Evolutionary conservation across 169 alveolate genomes (phyloP).

Genomic region (Cryptosporidium muris): DNA sequence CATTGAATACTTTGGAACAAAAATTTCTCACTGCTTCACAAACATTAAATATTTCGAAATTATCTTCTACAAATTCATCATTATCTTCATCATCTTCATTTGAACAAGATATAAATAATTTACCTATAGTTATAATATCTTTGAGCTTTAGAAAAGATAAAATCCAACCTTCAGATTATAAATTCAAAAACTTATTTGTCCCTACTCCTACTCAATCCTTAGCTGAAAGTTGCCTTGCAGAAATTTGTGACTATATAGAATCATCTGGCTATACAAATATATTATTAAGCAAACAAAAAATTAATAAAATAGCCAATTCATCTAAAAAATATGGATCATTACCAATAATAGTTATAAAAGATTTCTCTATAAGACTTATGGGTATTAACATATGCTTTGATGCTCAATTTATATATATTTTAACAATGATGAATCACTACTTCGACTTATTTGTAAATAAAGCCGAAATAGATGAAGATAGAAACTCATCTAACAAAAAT

Average conservation of each 20-base stretch:
- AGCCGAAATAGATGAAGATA: constrained; percentile 10
- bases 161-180: neutral
- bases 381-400: constrained; percentile 67
- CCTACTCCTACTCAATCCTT: neutral
- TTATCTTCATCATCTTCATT: neutral
- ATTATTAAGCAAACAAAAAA: neutral
- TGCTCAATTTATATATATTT: constrained; percentile 46
- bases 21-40: constrained; percentile 33
- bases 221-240: constrained; percentile 20
- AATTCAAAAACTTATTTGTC: neutral
- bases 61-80: neutral
- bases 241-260: constrained; percentile 20
- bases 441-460: neutral
- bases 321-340: neutral
- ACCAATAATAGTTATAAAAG: constrained; percentile 13
- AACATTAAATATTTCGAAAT: constrained; percentile 16
- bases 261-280: neutral
- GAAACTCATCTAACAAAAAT: constrained; percentile 10
- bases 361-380: constrained; percentile 16
- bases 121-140: constrained; percentile 40
- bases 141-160: constrained; percentile 34
- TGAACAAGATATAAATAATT: neutral
- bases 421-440: constrained; percentile 7
- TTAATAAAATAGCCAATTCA: neutral
- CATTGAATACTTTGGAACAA: constrained; percentile 38